Evolutionary conservation across 768 basidiomycete genomes (phyloP), one percentile per base, ranked within the genome.

Genomic region (Mycena galericulata): DNA sequence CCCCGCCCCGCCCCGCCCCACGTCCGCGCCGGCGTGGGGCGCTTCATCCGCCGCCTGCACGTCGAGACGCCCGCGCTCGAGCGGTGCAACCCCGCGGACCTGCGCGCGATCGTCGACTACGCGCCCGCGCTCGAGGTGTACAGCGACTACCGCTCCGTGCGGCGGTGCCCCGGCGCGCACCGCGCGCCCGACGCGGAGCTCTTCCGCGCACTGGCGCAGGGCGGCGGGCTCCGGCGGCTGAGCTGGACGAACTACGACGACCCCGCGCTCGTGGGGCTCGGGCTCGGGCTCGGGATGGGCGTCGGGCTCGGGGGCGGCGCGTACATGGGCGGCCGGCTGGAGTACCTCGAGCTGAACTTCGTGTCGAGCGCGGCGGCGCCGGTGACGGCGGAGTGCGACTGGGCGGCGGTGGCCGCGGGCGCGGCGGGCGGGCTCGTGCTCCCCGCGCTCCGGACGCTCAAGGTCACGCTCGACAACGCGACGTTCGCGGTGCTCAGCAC

Each of bases 241-340:
- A 88, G 87, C 27, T 92, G 90, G 86, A 93, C 92, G 38, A 92
- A 88, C 73, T 93, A 93, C 72, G 90, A 89, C 63, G 89, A 91
- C 57, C 64, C 80, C 83, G 26, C 85, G 87, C 43, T 85, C 88
- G 75, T 86, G 82, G 59, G 69, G 26, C 64, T 70, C 20, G 61
- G 65, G 2, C 26, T 65, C 10, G 69, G 69, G 26, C 54, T 70
- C 20, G 56, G 63, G 10, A 40, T 47, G 62, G 29, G 67, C 2
- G 87, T 87, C 6, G 82, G 58, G 4, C 14, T 88, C 10, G 62
- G 55, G 43, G 81, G 89, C 50, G 80, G 80, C n/a, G n/a, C n/a
- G 51, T 84, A 82, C 43, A 83, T 86, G 4, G 87, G 88, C 0
- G 83, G 79, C 12, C 82, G 82, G 47, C 81, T 93, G 18, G 90